Conservation (phyloP, 305 asterid species). For the Withania somnifera region DNA sequence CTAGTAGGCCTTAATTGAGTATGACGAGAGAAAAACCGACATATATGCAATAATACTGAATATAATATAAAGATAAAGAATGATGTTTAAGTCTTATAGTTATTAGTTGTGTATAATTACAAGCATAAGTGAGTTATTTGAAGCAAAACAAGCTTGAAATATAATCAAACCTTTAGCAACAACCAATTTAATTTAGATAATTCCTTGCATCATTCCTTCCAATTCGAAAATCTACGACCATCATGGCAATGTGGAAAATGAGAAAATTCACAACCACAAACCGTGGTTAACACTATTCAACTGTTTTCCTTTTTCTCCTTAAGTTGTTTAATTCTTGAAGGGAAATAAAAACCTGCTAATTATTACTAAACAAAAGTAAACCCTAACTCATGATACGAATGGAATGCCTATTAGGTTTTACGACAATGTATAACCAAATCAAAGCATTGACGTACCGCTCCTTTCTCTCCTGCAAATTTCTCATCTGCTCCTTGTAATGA, state of each 20-base stretch:
- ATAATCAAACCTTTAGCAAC: neutral
- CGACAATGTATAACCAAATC: too few species aligned
- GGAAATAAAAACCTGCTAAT: neutral
- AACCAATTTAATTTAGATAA: neutral
- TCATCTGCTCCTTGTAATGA: constrained; percentile 92
- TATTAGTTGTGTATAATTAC: neutral
- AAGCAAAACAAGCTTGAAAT: neutral
- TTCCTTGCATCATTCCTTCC: neutral
- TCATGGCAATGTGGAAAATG: neutral
- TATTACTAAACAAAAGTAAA: neutral
- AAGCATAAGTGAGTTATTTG: neutral
- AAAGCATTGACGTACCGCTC: constrained; percentile 47
- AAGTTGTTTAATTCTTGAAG: neutral
- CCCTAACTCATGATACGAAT: neutral
- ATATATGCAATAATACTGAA: neutral
- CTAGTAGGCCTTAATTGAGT: too few species aligned
- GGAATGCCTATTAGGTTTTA: neutral
- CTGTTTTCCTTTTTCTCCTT: neutral
- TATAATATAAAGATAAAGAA: neutral
- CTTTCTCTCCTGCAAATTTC: constrained; percentile 81
- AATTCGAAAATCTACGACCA: neutral
- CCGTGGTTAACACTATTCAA: neutral
- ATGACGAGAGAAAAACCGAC: too few species aligned
- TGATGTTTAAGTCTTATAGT: neutral
- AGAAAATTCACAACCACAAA: neutral